phyloP scores from a whole-genome alignment of 78 protist species.

The Fonticula alba region DNA sequence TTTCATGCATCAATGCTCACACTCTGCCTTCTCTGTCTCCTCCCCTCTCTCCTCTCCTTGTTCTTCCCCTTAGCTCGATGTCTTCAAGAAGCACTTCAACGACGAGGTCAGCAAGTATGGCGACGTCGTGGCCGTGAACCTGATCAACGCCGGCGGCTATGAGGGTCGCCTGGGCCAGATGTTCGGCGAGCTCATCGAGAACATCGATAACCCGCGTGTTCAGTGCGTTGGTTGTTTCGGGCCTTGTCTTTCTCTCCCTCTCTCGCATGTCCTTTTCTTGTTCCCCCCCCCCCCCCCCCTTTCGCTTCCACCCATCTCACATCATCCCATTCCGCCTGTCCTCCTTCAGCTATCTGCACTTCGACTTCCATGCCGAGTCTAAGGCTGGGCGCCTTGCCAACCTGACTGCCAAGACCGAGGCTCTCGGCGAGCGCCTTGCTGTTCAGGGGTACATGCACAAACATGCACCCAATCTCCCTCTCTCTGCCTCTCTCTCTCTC shows the following conservation, averaged over 20 bases:
- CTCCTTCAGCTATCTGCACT: background rate
- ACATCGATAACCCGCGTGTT: background rate
- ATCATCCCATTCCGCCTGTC: background rate
- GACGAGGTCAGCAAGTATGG: no score
- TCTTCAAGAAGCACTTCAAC: no score
- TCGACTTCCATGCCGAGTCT: slow-evolving; percentile 20
- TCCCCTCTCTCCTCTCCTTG: no score
- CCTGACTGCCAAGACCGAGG: no score
- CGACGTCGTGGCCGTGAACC: background rate
- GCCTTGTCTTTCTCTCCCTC: slow-evolving; percentile 26
- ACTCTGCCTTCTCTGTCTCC: no score
- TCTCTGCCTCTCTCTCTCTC: background rate
- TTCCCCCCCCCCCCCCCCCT: no score
- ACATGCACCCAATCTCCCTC: background rate
- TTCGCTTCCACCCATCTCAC: background rate
- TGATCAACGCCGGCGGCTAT: background rate
- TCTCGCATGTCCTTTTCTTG: background rate
- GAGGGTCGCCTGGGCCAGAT: background rate
- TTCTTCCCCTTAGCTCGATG: no score
- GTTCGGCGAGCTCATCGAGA: background rate
- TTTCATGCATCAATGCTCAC: no score
- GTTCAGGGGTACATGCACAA: no score
- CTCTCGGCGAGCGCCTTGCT: no score
- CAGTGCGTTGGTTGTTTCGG: background rate
- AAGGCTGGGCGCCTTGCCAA: background rate